Base-by-base conservation (phyloP, 768 basidiomycete genomes). In the Scleroderma citrinum region DNA sequence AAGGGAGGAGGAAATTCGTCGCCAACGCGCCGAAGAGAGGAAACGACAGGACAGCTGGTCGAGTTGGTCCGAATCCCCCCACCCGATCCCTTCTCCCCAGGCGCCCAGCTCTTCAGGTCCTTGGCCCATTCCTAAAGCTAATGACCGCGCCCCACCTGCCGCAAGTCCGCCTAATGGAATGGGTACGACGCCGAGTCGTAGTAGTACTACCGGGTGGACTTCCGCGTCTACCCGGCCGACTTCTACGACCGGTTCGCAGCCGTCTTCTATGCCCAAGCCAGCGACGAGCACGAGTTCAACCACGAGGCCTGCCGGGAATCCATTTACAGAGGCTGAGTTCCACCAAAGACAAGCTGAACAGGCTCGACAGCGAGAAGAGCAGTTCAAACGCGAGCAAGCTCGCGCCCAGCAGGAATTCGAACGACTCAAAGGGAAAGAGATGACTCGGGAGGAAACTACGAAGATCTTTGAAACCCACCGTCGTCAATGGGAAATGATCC, bases 311-410 rank as follows among this genome's bases (percentile, higher is more conserved):
- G 53, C 56, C 7, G 61, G 57, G 16, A 57, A n/a, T n/a, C 8
- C 62, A 17, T 34, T 60, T 13, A 54, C 71, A 11, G 77, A 82
- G 53, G 71, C 73, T 5, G 82, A 85, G 46, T 81, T 83, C 76
- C 69, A 74, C 17, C 78, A 82, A 26, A 78, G 78, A 14, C 81
- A 84, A 52, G 80, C 75, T 19, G 82, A 86, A 57, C 76, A 81
- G 26, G 76, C 76, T 24, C 73, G 78, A 40, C 71, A 75, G 51
- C 86, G 85, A 60, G 80, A 83, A 59, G 85, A 87, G 69, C 71
- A 71, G 47, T 88, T 87, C 67, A 77, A 76, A 38, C 73, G 72
- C 50, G 82, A 86, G 61, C 84, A 88, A 61, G 83, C 84, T 61
- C 70, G 73, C 38, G 82, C 83, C 59, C 72, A 74, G 46, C 51